These are phyloP conservation scores for Pseudogymnoascus sp. DNA, from an alignment of 2,329 filamentous ascomycete genomes.

Conservation along the genomic window DNA sequence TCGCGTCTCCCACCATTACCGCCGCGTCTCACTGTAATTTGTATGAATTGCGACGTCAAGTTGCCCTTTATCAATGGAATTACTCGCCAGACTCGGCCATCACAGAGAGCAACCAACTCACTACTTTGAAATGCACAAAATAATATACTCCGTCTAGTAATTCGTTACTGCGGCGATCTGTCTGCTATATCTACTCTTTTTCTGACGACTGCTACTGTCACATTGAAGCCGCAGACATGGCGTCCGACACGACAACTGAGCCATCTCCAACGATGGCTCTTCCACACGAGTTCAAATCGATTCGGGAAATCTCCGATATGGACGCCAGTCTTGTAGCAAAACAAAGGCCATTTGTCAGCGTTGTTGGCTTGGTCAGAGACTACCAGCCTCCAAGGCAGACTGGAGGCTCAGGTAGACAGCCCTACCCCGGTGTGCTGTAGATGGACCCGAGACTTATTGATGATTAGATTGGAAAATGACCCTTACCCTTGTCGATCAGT, in stretches of 20 bases:
- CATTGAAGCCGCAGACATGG: neutral
- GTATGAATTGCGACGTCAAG: neutral
- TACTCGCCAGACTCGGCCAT: neutral
- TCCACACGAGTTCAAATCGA: conserved; percentile 33
- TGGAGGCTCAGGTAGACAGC: conserved; percentile 39
- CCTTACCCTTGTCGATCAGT: conserved; percentile 52
- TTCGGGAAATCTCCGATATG: conserved; percentile 35
- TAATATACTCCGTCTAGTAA: neutral
- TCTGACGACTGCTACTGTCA: neutral
- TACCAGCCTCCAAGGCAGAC: conserved; percentile 45
- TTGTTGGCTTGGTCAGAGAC: conserved; percentile 66
- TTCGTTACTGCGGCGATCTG: neutral
- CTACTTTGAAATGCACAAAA: neutral
- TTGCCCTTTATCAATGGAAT: neutral
- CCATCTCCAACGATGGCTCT: neutral
- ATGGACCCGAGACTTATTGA: neutral
- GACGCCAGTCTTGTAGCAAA: conserved; percentile 32
- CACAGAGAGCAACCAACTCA: neutral
- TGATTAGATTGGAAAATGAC: conserved; percentile 49
- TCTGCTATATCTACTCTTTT: neutral
- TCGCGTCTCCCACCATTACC: neutral
- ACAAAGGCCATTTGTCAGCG: conserved; percentile 36
- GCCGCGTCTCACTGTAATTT: neutral
- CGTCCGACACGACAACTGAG: neutral
- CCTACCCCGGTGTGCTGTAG: neutral